A percentile compares a stretch with the other conserved stretches of the same genome.
phyloP scores from a whole-genome alignment of 768 basidiomycete species.

The Auriscalpium microsporum region DNA sequence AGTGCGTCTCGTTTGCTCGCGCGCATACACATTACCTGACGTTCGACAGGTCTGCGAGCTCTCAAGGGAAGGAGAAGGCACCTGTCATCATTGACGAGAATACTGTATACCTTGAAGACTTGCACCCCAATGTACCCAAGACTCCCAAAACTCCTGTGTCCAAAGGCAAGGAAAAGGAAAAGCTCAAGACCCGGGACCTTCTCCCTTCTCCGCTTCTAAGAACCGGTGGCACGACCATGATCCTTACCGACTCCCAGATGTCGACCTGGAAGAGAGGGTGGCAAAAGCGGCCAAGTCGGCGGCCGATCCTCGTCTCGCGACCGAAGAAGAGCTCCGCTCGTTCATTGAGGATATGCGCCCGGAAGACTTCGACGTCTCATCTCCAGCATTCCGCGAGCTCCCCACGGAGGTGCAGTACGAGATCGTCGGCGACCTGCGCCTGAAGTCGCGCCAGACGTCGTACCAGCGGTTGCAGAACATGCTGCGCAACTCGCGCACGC shows the following conservation, averaged over 20 bases:
- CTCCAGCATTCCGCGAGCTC: conserved; percentile 82
- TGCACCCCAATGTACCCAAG: conserved; percentile 45
- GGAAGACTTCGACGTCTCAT: conserved; percentile 88
- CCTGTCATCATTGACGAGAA: conserved; percentile 56
- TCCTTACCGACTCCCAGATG: conserved; percentile 85
- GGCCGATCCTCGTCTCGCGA: conserved; percentile 90
- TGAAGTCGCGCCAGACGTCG: conserved; percentile 92
- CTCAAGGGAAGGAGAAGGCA: conserved; percentile 32
- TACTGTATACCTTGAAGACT: conserved; percentile 84
- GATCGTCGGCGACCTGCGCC: conserved; percentile 89
- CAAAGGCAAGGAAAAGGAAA: conserved; percentile 20
- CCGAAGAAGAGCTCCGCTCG: conserved; percentile 84
- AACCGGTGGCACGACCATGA: conserved; percentile 70
- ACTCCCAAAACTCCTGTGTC: conserved; percentile 50
- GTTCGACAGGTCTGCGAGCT: conserved; percentile 4
- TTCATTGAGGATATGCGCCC: conserved; percentile 97
- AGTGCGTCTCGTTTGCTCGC: conserved; percentile 26
- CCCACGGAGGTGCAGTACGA: conserved; percentile 98
- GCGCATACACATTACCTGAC: neutral
- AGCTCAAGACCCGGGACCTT: conserved; percentile 25
- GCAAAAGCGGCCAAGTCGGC: conserved; percentile 53
- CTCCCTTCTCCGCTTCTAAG: conserved; percentile 49
- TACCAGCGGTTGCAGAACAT: conserved; percentile 88
- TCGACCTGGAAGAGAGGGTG: conserved; percentile 58
- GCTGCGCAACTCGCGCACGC: conserved; percentile 68